Evolutionary conservation across 2,329 filamentous ascomycete genomes (phyloP).

Genomic region (Pseudopithomyces chartarum): DNA sequence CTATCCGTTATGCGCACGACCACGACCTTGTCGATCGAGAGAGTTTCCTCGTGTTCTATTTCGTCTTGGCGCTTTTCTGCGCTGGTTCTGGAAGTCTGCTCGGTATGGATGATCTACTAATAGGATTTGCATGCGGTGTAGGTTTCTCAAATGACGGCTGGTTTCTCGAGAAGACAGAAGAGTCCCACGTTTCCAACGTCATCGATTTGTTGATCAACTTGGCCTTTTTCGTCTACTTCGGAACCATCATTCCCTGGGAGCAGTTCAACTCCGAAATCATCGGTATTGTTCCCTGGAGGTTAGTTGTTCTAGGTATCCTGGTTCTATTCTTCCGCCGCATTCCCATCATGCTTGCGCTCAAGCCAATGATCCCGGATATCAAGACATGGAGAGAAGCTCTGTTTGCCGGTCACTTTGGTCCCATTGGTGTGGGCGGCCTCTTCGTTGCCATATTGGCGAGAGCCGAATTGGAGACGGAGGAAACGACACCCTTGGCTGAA

Average conservation of each 20-base stretch:
- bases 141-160: slow-evolving; percentile 99
- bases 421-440: slow-evolving; percentile 95
- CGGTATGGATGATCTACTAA: slow-evolving; percentile 89
- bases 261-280: slow-evolving; percentile 77
- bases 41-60: slow-evolving; percentile 98
- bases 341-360: slow-evolving; percentile 88
- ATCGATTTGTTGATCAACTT: slow-evolving; percentile 97
- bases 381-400: slow-evolving; percentile 98
- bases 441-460: slow-evolving; percentile 92
- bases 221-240: slow-evolving; percentile 97
- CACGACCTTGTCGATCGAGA: slow-evolving; percentile 89
- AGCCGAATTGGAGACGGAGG: slow-evolving; percentile 82
- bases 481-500: slow-evolving; percentile 72
- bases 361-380: slow-evolving; percentile 92
- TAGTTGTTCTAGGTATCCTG: slow-evolving; percentile 91
- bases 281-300: slow-evolving; percentile 82
- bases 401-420: slow-evolving; percentile 96
- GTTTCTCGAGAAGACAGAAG: slow-evolving; percentile 98
- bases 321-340: slow-evolving; percentile 96
- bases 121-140: slow-evolving; percentile 95
- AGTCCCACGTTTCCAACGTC: slow-evolving; percentile 98
- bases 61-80: slow-evolving; percentile 92
- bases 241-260: slow-evolving; percentile 95
- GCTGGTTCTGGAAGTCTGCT: slow-evolving; percentile 91
- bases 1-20: slow-evolving; percentile 85